Evolutionary conservation across 2,329 filamentous ascomycete genomes (phyloP).

Genomic region (Dactylellina haptotyla): DNA sequence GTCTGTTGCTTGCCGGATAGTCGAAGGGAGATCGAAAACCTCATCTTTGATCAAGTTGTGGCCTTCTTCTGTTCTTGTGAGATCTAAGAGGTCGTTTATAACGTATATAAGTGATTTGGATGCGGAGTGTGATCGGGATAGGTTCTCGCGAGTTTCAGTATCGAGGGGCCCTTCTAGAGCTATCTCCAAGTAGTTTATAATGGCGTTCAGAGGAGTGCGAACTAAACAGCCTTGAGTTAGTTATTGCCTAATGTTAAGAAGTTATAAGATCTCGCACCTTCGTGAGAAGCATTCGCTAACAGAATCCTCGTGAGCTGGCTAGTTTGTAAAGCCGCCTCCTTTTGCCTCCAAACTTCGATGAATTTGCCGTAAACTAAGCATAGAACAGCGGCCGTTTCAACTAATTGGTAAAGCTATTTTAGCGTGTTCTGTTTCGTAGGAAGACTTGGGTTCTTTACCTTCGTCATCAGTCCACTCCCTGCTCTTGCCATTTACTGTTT

Average conservation of each 20-base stretch:
- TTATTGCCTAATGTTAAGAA: neutral
- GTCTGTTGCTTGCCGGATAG: conserved; percentile 79
- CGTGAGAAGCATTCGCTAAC: conserved; percentile 87
- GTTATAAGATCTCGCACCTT: conserved; percentile 61
- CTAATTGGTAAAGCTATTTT: conserved; percentile 56
- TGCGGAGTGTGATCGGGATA: conserved; percentile 85
- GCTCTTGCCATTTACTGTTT: conserved; percentile 82
- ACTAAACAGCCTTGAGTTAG: conserved; percentile 63
- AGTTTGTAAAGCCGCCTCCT: conserved; percentile 82
- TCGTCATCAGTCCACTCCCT: conserved; percentile 90
- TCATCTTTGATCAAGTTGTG: conserved; percentile 82
- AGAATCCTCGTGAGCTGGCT: conserved; percentile 82
- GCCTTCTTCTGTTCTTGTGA: conserved; percentile 88
- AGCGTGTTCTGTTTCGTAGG: neutral
- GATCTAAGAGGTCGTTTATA: conserved; percentile 88
- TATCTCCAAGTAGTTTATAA: conserved; percentile 94
- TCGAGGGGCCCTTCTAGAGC: conserved; percentile 83
- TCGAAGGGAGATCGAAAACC: conserved; percentile 75
- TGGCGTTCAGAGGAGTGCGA: conserved; percentile 87
- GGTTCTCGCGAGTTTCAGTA: conserved; percentile 82
- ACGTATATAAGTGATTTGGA: conserved; percentile 93
- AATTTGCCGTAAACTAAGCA: conserved; percentile 90
- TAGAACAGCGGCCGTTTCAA: conserved; percentile 86
- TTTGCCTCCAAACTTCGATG: conserved; percentile 92
- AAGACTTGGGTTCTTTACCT: conserved; percentile 34